These are phyloP conservation scores for Populus hybrid DNA, from an alignment of 441 rosid genomes.

Conservation along the genomic window DNA sequence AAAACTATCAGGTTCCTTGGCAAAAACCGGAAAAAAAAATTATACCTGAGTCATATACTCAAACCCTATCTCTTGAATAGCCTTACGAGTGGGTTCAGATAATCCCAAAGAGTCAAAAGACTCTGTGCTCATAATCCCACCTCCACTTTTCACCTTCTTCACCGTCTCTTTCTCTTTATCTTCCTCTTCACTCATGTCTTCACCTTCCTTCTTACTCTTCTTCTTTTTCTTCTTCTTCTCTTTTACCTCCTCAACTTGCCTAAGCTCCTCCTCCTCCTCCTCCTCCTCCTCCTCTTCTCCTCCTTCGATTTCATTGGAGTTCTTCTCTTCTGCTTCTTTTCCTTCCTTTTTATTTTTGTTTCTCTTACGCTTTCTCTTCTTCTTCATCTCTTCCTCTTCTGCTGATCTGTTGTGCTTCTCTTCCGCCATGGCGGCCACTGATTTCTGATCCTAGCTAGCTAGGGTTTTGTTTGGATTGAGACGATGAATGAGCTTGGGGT, in stretches of 20 bases:
- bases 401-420: slow-evolving; percentile 22
- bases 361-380: slow-evolving; percentile 58
- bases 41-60: slow-evolving; percentile 77
- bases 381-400: slow-evolving; percentile 27
- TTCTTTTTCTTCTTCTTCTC: slow-evolving; percentile 29
- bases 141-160: slow-evolving; percentile 31
- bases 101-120: slow-evolving; percentile 73
- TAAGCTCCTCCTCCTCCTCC: no score
- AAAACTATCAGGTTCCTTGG: background rate
- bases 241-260: slow-evolving; percentile 23
- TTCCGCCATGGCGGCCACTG: slow-evolving; percentile 36
- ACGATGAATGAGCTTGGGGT: background rate
- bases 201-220: slow-evolving; percentile 10
- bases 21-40: background rate
- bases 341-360: slow-evolving; percentile 32
- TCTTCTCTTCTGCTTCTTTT: slow-evolving; percentile 21
- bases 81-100: slow-evolving; percentile 62
- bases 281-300: slow-evolving; percentile 18
- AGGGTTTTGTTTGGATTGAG: background rate
- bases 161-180: slow-evolving; percentile 28
- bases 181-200: slow-evolving; percentile 22
- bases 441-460: background rate
- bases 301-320: slow-evolving; percentile 23
- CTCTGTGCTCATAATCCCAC: slow-evolving; percentile 77
- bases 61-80: slow-evolving; percentile 80